phyloP scores from a whole-genome alignment of 139 green algal species.

The Pedinophyceae sp. region DNA sequence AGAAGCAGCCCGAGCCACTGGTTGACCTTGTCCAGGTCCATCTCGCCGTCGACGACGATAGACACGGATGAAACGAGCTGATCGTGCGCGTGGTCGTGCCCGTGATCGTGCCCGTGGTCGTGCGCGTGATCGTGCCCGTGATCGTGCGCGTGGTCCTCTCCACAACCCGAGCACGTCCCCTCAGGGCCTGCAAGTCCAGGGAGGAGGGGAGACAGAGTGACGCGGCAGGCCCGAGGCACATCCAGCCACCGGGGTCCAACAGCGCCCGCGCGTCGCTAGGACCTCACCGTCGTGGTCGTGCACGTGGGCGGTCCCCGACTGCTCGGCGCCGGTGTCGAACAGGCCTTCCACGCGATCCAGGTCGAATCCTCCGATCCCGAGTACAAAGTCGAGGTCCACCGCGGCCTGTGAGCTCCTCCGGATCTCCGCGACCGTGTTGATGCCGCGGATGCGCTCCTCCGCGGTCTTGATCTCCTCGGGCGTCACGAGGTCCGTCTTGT shows the following conservation, averaged over 20 bases:
- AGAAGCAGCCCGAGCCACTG: slow-evolving; percentile 77
- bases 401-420: slow-evolving; percentile 16
- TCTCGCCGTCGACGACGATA: slow-evolving; percentile 63
- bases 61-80: slow-evolving; percentile 39
- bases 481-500: slow-evolving; percentile 80
- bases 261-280: too few relatives aligned
- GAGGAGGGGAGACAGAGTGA: slow-evolving; percentile 9
- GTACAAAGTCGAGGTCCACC: slow-evolving; percentile 71
- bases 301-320: slow-evolving; percentile 18
- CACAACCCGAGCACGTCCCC: slow-evolving; percentile 4
- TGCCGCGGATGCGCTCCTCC: slow-evolving; percentile 31
- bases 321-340: slow-evolving; percentile 18
- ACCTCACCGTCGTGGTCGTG: slow-evolving; percentile 28
- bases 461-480: neutral
- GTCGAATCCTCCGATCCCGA: slow-evolving; percentile 89
- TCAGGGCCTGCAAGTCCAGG: slow-evolving; percentile 3
- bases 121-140: too few relatives aligned
- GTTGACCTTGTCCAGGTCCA: slow-evolving; percentile 89
- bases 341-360: slow-evolving; percentile 67
- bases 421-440: slow-evolving; percentile 74
- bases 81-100: slow-evolving; percentile 10
- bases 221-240: slow-evolving; percentile 2
- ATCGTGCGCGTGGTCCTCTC: slow-evolving; percentile 13
- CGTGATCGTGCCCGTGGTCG: slow-evolving; percentile 14
- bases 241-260: too few relatives aligned